Percentiles rank a stretch among this genome's conserved stretches.
These are phyloP conservation scores for Primulina eburnea DNA, from an alignment of 257 asterid genomes.

Conservation along the genomic window DNA sequence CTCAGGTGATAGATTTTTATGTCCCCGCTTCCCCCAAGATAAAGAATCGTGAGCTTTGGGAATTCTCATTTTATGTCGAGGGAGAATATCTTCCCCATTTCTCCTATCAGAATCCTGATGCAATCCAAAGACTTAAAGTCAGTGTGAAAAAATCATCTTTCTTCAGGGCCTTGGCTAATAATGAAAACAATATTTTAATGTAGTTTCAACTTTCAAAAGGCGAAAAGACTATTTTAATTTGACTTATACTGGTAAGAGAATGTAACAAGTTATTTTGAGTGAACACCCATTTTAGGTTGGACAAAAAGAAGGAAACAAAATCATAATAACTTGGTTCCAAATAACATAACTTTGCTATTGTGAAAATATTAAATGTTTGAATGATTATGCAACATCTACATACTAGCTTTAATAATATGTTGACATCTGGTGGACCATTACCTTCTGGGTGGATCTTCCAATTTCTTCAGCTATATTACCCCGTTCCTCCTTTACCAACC, in stretches of 20 bases:
- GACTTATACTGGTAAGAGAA: neutral
- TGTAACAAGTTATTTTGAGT: neutral
- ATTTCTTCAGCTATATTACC: conserved; percentile 34
- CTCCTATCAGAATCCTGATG: conserved; percentile 32
- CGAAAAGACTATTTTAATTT: neutral
- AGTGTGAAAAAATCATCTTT: conserved; percentile 3
- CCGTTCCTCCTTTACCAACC: conserved; percentile 43
- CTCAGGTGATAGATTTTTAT: conserved; percentile 46
- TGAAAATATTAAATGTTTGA: conserved; percentile 2
- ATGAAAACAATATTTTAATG: neutral
- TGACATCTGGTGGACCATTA: conserved; percentile 27
- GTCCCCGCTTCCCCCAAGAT: conserved; percentile 72
- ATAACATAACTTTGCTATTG: neutral
- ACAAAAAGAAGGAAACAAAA: conserved; percentile 2
- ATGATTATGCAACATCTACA: neutral
- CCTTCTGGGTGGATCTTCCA: conserved; percentile 48
- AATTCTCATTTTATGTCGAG: conserved; percentile 62
- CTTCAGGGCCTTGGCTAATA: neutral
- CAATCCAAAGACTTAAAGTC: conserved; percentile 20
- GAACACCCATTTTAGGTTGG: neutral
- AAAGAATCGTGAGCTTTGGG: conserved; percentile 74
- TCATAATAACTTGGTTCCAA: neutral
- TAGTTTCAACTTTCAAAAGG: neutral
- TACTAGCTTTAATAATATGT: conserved; percentile 7
- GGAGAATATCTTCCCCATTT: conserved; percentile 34